phyloP scores from a whole-genome alignment of 257 asterid species.

The Knoxia roxburghii region DNA sequence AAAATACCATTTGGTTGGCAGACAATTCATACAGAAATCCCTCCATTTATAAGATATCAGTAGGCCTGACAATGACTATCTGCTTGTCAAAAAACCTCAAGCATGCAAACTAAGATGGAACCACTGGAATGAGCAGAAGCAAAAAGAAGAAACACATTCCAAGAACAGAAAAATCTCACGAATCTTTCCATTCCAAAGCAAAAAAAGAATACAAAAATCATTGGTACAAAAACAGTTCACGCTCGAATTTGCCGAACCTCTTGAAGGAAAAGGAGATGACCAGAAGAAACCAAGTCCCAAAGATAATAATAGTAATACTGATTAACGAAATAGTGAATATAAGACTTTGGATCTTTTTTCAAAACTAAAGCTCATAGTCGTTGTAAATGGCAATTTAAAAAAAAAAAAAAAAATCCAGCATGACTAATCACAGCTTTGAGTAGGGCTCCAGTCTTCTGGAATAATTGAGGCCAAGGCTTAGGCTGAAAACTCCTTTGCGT shows the following conservation, averaged over 20 bases:
- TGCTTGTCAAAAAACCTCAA: too few relatives aligned
- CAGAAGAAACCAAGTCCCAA: not conserved
- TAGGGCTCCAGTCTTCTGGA: constrained; percentile 23
- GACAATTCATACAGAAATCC: too few relatives aligned
- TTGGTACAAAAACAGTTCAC: not conserved
- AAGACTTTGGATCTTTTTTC: too few relatives aligned
- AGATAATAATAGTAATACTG: not conserved
- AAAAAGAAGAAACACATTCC: too few relatives aligned
- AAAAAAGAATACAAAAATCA: not conserved
- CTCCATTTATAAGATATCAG: too few relatives aligned
- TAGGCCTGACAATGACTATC: too few relatives aligned
- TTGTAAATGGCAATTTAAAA: constrained; percentile 3
- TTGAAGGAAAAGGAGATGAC: not conserved
- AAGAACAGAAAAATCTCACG: too few relatives aligned
- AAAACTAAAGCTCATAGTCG: constrained; percentile 9
- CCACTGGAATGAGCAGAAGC: too few relatives aligned
- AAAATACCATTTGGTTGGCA: too few relatives aligned
- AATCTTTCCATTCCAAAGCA: too few relatives aligned
- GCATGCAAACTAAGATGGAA: too few relatives aligned
- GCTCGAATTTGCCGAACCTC: not conserved
- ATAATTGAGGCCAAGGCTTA: not conserved
- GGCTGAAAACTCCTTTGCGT: constrained; percentile 7
- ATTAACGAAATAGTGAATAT: too few relatives aligned
- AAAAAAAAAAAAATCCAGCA: constrained; percentile 11
- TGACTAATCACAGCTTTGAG: constrained; percentile 24